These are phyloP conservation scores for Agaricus subrufescens DNA, from an alignment of 768 basidiomycete species.

Conservation along the genomic window DNA sequence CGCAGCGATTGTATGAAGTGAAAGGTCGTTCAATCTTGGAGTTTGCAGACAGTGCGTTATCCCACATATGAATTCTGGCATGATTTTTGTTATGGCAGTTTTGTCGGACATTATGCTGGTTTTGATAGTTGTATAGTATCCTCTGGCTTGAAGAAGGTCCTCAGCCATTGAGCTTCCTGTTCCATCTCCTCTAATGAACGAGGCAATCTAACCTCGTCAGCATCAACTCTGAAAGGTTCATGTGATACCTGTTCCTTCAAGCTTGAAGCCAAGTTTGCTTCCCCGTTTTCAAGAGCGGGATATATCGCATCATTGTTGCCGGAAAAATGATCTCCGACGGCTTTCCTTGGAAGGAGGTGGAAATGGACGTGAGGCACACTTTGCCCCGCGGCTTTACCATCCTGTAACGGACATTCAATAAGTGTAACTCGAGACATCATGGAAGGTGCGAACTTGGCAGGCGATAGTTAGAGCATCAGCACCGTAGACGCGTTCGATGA, in stretches of 20 bases:
- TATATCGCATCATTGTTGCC: slow-evolving; percentile 70
- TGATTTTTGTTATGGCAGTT: not conserved
- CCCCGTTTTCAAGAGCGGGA: slow-evolving; percentile 67
- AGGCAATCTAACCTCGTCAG: slow-evolving; percentile 62
- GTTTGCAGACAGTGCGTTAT: not conserved
- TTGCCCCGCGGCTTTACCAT: slow-evolving; percentile 80
- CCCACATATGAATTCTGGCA: not conserved
- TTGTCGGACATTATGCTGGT: not conserved
- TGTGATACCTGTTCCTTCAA: slow-evolving; percentile 25
- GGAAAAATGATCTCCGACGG: slow-evolving; percentile 62
- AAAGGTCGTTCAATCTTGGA: not conserved
- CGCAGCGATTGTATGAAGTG: not conserved
- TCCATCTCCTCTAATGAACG: slow-evolving; percentile 75
- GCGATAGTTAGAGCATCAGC: slow-evolving; percentile 85
- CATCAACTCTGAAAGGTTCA: slow-evolving; percentile 53
- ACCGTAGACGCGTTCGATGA: slow-evolving; percentile 77
- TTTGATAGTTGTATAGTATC: not conserved
- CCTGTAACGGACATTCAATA: slow-evolving; percentile 37
- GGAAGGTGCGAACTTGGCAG: slow-evolving; percentile 58
- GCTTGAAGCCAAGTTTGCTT: slow-evolving; percentile 43
- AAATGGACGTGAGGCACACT: slow-evolving; percentile 93
- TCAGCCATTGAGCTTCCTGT: slow-evolving; percentile 69
- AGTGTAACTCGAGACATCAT: not conserved
- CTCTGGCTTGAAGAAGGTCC: slow-evolving; percentile 42
- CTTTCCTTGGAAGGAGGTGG: slow-evolving; percentile 83